Evolutionary conservation across 208 protist genomes (phyloP).

Genomic region (Porcisia hertigi): DNA sequence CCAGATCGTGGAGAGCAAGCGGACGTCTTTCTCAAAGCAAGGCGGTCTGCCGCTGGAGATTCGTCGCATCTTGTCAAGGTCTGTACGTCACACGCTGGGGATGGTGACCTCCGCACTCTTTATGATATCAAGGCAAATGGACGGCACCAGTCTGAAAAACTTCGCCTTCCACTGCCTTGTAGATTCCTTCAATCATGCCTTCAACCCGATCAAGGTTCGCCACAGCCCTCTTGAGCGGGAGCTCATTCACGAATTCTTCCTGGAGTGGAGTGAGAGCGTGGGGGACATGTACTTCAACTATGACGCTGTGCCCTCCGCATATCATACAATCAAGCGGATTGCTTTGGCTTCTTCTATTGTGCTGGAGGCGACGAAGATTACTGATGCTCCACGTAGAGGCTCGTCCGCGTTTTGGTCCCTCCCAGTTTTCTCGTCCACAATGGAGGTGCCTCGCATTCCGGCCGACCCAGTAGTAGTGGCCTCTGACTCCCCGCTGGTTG

Average conservation of each 20-base stretch:
- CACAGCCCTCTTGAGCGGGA: constrained; percentile 72
- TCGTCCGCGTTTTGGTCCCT: neutral
- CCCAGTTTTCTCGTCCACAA: constrained; percentile 21
- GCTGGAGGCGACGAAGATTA: constrained; percentile 29
- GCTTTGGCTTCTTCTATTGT: constrained; percentile 65
- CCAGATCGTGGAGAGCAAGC: constrained; percentile 62
- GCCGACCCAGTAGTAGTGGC: neutral
- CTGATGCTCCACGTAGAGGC: constrained; percentile 6
- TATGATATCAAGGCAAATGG: constrained; percentile 50
- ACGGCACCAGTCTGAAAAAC: constrained; percentile 39
- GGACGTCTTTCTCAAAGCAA: constrained; percentile 34
- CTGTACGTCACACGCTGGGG: constrained; percentile 75
- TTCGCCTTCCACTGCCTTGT: constrained; percentile 66
- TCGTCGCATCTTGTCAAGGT: constrained; percentile 51
- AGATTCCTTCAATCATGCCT: constrained; percentile 75
- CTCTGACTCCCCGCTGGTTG: neutral
- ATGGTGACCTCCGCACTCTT: constrained; percentile 75
- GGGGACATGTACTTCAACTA: constrained; percentile 81
- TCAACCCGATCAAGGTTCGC: constrained; percentile 73
- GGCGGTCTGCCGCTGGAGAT: constrained; percentile 46
- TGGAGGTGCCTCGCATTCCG: constrained; percentile 21
- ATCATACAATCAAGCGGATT: constrained; percentile 67
- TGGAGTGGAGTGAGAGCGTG: constrained; percentile 64
- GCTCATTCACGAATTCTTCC: constrained; percentile 70
- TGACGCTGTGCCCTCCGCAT: constrained; percentile 37